Percentiles rank a stretch among this genome's conserved stretches.
These are phyloP conservation scores for Filobasidium wieringae DNA, from an alignment of 768 basidiomycete genomes.

Conservation along the genomic window DNA sequence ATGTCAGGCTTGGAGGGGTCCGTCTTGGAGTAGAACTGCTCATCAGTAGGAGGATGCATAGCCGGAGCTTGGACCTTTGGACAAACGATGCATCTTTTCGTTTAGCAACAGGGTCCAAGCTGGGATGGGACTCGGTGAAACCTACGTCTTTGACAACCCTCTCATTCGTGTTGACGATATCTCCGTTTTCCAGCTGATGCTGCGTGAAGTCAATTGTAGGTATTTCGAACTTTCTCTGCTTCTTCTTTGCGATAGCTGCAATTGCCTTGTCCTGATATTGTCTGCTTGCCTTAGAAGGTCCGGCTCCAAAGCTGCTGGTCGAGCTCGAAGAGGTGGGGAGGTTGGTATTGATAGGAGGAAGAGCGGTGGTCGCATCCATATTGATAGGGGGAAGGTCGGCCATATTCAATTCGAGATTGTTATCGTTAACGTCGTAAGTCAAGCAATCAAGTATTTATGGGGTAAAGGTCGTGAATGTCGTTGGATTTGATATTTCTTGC, in stretches of 20 bases:
- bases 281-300: neutral
- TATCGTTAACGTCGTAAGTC: too few relatives aligned
- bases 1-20: slow-evolving; percentile 87
- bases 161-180: slow-evolving; percentile 80
- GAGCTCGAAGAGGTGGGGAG: neutral
- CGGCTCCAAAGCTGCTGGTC: neutral
- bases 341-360: neutral
- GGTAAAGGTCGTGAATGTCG: too few relatives aligned
- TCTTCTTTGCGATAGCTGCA: neutral
- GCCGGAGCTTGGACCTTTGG: slow-evolving; percentile 91
- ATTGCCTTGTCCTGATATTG: neutral
- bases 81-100: neutral
- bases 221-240: slow-evolving; percentile 23
- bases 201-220: slow-evolving; percentile 79
- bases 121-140: slow-evolving; percentile 13
- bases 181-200: slow-evolving; percentile 84
- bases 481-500: too few relatives aligned
- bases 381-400: neutral
- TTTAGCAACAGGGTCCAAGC: neutral
- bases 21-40: slow-evolving; percentile 77
- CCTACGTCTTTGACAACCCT: slow-evolving; percentile 89
- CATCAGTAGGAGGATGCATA: slow-evolving; percentile 77
- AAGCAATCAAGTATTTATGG: too few relatives aligned
- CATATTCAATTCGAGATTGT: too few relatives aligned
- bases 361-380: neutral